Conservation (phyloP, 495 filamentous ascomycete genomes). For the Aspergillus sparsus region DNA sequence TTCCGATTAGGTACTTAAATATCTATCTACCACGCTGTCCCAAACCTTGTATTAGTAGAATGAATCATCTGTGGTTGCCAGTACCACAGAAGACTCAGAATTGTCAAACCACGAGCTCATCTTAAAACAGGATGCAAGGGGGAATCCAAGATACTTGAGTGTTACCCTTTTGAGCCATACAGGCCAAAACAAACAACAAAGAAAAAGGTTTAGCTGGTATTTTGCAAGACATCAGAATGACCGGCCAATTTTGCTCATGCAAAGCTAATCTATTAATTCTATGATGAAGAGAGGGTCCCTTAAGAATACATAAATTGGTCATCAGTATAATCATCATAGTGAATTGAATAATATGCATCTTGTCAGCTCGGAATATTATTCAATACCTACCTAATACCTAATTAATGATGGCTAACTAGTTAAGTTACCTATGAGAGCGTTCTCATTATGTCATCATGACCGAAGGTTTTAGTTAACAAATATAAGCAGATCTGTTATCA, state of each 20-base stretch:
- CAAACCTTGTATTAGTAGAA: background rate
- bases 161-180: constrained; percentile 22
- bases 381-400: too few relatives aligned
- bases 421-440: background rate
- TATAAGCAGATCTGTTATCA: background rate
- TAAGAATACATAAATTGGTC: too few relatives aligned
- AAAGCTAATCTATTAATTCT: too few relatives aligned
- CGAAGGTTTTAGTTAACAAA: background rate
- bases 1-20: constrained; percentile 2
- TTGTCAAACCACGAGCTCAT: constrained; percentile 26
- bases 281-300: too few relatives aligned
- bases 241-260: background rate
- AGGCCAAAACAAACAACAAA: constrained; percentile 25
- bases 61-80: constrained; percentile 10
- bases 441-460: constrained; percentile 4
- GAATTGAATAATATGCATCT: too few relatives aligned
- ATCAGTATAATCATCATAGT: too few relatives aligned
- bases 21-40: background rate
- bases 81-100: constrained; percentile 1
- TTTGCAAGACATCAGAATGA: background rate
- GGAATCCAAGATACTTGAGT: constrained; percentile 14
- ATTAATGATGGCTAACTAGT: too few relatives aligned
- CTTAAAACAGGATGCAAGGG: constrained; percentile 27
- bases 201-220: background rate
- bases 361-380: too few relatives aligned